Conservation (phyloP, 2,329 filamentous ascomycete species). For the Microsporum canis region DNA sequence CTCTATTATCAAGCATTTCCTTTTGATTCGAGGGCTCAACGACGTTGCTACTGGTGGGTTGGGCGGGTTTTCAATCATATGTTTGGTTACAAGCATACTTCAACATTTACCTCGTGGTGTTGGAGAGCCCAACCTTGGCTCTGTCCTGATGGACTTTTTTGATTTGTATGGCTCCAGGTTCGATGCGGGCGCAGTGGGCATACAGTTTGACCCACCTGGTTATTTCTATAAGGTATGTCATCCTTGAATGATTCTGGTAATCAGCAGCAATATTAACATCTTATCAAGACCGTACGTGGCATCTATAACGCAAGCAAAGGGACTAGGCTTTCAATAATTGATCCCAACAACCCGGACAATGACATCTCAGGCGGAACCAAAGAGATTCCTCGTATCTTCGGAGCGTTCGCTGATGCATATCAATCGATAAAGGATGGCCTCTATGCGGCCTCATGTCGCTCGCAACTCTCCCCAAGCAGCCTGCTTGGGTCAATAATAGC, state of each 20-base stretch:
- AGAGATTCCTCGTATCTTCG: constrained; percentile 55
- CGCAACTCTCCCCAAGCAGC: constrained; percentile 29
- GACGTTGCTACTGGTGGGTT: constrained; percentile 86
- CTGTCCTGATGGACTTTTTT: constrained; percentile 76
- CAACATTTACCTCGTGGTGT: constrained; percentile 66
- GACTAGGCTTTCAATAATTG: constrained; percentile 72
- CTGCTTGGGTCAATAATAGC: constrained; percentile 62
- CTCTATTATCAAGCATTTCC: constrained; percentile 80
- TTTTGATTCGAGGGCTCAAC: constrained; percentile 79
- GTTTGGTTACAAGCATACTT: constrained; percentile 79
- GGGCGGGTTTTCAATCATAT: constrained; percentile 88
- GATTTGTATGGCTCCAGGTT: constrained; percentile 80
- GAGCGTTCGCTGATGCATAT: constrained; percentile 58
- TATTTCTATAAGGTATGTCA: constrained; percentile 60
- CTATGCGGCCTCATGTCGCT: constrained; percentile 21
- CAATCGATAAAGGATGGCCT: constrained; percentile 48
- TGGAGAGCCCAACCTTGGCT: constrained; percentile 59
- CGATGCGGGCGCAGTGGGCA: constrained; percentile 57
- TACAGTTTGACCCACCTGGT: constrained; percentile 61
- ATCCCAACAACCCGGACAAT: constrained; percentile 74
- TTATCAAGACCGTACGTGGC: constrained; percentile 15
- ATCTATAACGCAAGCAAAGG: constrained; percentile 45
- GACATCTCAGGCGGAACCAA: constrained; percentile 82
- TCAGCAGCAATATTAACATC: not conserved
- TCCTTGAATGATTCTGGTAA: too few relatives aligned